Conservation (phyloP, 352 stramenopile species). For the Phytophthora multivora region DNA sequence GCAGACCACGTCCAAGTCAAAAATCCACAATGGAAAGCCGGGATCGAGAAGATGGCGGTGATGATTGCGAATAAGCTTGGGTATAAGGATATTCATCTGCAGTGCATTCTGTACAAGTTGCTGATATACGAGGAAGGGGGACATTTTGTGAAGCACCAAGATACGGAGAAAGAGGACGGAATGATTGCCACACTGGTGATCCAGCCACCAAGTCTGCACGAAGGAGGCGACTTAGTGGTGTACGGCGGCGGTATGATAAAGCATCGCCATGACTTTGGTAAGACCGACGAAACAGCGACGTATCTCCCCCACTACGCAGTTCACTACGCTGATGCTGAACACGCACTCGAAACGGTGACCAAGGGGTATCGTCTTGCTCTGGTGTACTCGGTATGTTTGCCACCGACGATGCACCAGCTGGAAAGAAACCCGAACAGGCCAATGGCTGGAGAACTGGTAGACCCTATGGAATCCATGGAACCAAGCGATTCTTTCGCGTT, state of each 20-base stretch:
- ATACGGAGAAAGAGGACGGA: conserved; percentile 58
- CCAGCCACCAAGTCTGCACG: conserved; percentile 28
- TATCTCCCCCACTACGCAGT: conserved; percentile 30
- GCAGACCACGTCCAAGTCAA: conserved; percentile 13
- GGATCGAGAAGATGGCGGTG: conserved; percentile 6
- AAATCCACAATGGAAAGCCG: conserved; percentile 18
- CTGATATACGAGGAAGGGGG: conserved; percentile 46
- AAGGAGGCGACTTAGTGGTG: conserved; percentile 30
- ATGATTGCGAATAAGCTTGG: conserved; percentile 7
- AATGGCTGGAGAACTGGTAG: not conserved
- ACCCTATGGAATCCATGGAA: not conserved
- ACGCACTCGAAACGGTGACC: conserved; percentile 24
- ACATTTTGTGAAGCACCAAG: conserved; percentile 49
- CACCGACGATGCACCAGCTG: conserved; percentile 4
- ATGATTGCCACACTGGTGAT: conserved; percentile 58
- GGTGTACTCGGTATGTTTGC: conserved; percentile 33
- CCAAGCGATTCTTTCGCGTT: conserved; percentile 6
- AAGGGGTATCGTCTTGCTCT: conserved; percentile 29
- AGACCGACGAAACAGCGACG: conserved; percentile 5
- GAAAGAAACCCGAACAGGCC: not conserved
- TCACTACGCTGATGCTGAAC: conserved; percentile 33
- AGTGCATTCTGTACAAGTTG: conserved; percentile 46
- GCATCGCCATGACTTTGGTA: conserved; percentile 28
- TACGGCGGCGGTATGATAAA: conserved; percentile 3
- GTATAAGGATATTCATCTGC: conserved; percentile 12